Base-by-base conservation (phyloP, 2,329 filamentous ascomycete genomes). In the Venturia nashicola region DNA sequence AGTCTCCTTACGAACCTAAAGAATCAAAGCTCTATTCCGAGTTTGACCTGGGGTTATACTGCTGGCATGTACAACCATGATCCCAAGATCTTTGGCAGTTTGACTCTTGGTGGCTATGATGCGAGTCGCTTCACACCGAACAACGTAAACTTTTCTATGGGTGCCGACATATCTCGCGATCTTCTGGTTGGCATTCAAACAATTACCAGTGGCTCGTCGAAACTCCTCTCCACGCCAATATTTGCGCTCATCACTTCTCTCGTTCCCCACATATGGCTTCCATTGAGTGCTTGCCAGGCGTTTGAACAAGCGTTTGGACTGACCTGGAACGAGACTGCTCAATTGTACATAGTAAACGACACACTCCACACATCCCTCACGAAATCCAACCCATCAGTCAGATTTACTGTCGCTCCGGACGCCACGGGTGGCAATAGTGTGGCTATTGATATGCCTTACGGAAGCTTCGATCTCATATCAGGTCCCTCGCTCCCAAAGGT, bases 231-330 rank as follows among this genome's bases (percentile, higher is more conserved):
- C 72, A 79, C 70, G 51, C 70, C 72, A 8, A 64, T 74, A 14
- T 67, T 67, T 16, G 82, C 83, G 27, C 69, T 83, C 62, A 82
- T 90, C 64, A 86, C 89, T 70, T 75, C 74, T 1, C 68, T 72
- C 0, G 66, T 73, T 6, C 69, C 75, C 0, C 67, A 75, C 20
- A 57, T 76, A 1, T 75, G 70, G 67, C 69, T 76, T 1, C 74
- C 75, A 3, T 61, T 66, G 4, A 63, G 61, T 7, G 72, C 70
- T 9, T 76, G 72, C 55, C 34, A 70, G 18, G 66, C 62, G 2
- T 76, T 76, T 55, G 73, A 73, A 62, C 65, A 62, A 20, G 70
- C 71, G 5, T 76, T 76, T 61, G 69, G 68, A 0, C 67, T 76
- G 5, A 68, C 65, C 3, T 71, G 69, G 59, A 69, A 76, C 61